These are phyloP conservation scores for Achaetomium macrosporum DNA, from an alignment of 2,329 filamentous ascomycete genomes.

Conservation along the genomic window DNA sequence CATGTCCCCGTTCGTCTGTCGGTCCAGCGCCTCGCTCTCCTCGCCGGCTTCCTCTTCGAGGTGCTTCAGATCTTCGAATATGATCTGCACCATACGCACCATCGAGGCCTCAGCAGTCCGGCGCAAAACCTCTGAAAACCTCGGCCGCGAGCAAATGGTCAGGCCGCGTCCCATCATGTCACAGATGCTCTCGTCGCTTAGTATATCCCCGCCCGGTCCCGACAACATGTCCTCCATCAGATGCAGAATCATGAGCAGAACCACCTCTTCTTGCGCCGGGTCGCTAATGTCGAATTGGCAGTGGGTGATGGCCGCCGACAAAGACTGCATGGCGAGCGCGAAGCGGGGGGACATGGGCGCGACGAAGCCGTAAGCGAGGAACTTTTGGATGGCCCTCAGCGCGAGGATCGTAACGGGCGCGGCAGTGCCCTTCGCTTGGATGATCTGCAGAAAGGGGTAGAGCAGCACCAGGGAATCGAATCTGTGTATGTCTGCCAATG, in stretches of 20 bases:
- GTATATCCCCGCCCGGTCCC: conserved; percentile 79
- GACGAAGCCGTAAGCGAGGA: conserved; percentile 91
- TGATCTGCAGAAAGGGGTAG: conserved; percentile 92
- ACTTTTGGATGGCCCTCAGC: conserved; percentile 89
- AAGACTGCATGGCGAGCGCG: conserved; percentile 83
- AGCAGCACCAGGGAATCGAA: conserved; percentile 89
- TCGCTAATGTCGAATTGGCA: conserved; percentile 97
- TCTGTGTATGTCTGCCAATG: conserved; percentile 62
- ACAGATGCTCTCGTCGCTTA: conserved; percentile 98
- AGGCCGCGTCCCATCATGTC: conserved; percentile 99
- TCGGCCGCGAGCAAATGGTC: conserved; percentile 92
- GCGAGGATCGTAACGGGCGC: conserved; percentile 94
- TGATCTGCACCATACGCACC: conserved; percentile 98
- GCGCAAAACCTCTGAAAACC: conserved; percentile 83
- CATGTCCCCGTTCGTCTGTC: conserved; percentile 61
- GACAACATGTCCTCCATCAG: conserved; percentile 99
- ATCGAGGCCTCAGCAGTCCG: conserved; percentile 93
- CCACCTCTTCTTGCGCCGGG: conserved; percentile 89
- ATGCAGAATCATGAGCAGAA: conserved; percentile 87
- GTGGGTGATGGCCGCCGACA: conserved; percentile 93
- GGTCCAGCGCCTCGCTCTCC: conserved; percentile 59
- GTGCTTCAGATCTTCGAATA: conserved; percentile 88
- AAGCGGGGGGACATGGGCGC: conserved; percentile 79
- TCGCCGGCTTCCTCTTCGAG: conserved; percentile 70
- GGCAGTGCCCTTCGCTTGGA: conserved; percentile 91